Conservation (phyloP, 225 moss, liverwort and hornwort genomes). For the Bryoerythrophyllum caledonicum region DNA sequence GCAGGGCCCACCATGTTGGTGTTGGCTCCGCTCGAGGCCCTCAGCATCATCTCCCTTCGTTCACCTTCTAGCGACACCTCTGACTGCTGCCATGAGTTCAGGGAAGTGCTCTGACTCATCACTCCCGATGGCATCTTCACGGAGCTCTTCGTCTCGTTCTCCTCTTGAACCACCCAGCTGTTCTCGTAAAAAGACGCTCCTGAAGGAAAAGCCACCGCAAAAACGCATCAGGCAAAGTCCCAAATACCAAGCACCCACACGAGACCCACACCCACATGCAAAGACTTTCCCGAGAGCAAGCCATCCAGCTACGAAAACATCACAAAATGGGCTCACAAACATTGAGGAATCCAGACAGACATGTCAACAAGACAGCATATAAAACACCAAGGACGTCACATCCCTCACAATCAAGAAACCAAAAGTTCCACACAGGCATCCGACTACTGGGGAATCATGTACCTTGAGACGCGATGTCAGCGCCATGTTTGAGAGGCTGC, state of each 20-base stretch:
- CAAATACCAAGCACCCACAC: neutral
- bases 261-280: neutral
- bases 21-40: neutral
- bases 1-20: conserved; percentile 9
- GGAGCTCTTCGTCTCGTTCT: conserved; percentile 40
- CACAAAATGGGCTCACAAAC: too few species aligned
- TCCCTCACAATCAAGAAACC: neutral
- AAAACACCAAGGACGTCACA: neutral
- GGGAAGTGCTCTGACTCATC: neutral
- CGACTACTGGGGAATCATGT: neutral
- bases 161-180: conserved; percentile 34
- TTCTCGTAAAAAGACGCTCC: conserved; percentile 25
- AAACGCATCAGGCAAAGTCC: neutral
- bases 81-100: conserved; percentile 35
- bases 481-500: conserved; percentile 6
- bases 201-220: neutral
- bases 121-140: conserved; percentile 8
- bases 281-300: neutral
- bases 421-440: neutral
- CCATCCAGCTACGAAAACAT: too few species aligned
- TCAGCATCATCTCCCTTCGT: neutral
- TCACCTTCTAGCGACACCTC: conserved; percentile 19
- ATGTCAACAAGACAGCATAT: neutral
- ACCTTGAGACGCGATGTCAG: conserved; percentile 29
- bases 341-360: too few species aligned